Evolutionary conservation across 2,329 filamentous ascomycete genomes (phyloP).

Genomic region (Talaromyces sp.): DNA sequence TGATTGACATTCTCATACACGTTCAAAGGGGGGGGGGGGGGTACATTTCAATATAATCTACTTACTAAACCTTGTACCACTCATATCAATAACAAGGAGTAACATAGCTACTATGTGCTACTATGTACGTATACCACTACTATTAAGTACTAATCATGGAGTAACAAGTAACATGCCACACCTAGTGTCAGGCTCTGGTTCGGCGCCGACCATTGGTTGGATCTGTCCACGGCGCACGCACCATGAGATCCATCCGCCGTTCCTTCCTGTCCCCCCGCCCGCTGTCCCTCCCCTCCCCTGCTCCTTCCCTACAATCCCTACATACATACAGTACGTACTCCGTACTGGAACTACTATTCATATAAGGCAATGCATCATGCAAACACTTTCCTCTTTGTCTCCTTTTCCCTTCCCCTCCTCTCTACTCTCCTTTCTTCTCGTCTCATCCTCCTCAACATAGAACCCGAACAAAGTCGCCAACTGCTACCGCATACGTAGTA

Average conservation of each 20-base stretch:
- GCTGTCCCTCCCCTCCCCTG: not conserved
- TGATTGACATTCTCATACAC: no score
- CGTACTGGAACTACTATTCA: no score
- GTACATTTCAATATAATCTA: no score
- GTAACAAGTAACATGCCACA: not conserved
- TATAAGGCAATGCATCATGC: conserved; percentile 12
- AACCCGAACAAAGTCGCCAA: not conserved
- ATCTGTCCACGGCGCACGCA: not conserved
- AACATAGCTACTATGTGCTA: no score
- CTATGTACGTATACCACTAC: no score
- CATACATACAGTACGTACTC: no score
- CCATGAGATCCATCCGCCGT: not conserved
- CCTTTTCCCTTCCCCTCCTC: not conserved
- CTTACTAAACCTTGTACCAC: no score
- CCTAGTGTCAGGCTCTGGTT: not conserved
- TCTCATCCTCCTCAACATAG: not conserved
- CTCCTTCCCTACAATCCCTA: conserved; percentile 8
- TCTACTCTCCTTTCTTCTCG: conserved; percentile 15
- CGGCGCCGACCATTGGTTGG: conserved; percentile 7
- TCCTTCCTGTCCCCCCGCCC: not conserved
- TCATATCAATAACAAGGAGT: no score
- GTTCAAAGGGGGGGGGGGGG: no score
- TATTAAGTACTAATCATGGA: no score
- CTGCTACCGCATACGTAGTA: not conserved
- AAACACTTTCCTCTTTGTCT: conserved; percentile 8